Conservation (phyloP, 2,329 filamentous ascomycete species). For the Aureobasidium vineae region DNA sequence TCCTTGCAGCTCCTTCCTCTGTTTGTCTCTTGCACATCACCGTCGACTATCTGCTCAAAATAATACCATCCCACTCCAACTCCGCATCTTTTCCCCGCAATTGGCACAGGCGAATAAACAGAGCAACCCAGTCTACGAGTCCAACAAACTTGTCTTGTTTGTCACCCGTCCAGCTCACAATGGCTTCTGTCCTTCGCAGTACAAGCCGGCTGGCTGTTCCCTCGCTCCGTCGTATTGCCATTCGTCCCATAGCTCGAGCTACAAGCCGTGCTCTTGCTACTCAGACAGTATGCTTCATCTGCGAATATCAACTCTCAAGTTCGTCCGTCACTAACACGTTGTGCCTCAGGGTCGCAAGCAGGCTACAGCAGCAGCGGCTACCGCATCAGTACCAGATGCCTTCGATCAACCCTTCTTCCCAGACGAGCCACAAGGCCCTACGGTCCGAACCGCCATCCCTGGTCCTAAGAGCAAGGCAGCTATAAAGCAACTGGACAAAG, state of each 20-base stretch:
- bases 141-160: not conserved
- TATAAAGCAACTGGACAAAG: conserved; percentile 66
- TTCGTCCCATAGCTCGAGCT: conserved; percentile 29
- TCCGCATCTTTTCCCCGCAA: conserved; percentile 20
- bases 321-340: not conserved
- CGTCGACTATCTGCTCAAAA: not conserved
- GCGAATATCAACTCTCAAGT: too few relatives aligned
- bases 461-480: conserved; percentile 68
- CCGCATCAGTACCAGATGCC: conserved; percentile 23
- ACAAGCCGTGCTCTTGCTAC: conserved; percentile 28
- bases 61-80: not conserved
- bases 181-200: conserved; percentile 38
- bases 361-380: conserved; percentile 30
- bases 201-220: conserved; percentile 36
- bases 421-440: conserved; percentile 55
- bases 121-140: not conserved
- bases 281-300: conserved; percentile 14
- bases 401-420: conserved; percentile 54
- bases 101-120: not conserved
- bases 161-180: conserved; percentile 21
- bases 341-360: conserved; percentile 22
- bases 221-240: conserved; percentile 30
- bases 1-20: not conserved
- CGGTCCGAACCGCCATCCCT: conserved; percentile 60
- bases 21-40: not conserved